Base-by-base conservation (phyloP, 345 rosid species). In the Nephelium lappaceum region DNA sequence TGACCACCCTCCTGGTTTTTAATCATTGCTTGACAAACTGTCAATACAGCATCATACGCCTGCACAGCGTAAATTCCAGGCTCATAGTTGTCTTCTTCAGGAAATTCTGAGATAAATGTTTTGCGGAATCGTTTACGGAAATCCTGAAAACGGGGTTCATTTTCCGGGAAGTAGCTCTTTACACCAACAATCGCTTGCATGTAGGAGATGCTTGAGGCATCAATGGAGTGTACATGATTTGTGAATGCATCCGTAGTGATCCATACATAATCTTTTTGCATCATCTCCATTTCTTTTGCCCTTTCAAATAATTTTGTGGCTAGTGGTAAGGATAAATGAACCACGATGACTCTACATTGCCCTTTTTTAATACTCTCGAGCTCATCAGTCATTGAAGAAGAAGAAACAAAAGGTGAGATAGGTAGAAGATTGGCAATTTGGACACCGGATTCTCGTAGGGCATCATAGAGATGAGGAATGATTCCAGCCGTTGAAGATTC, bases 211-310 rank as follows among this genome's bases (percentile, higher is more conserved):
- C 45, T 53, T 1, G 80, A 78, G 9, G 72, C 55, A 24, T 75
- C 39, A 16, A 81, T 2, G 24, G 82, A 65, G 42, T 81, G 63
- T 10, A 78, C 25, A 27, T 71, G 75, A 18, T 67, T 72, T 43
- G 86, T 75, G 49, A 84, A 18, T 27, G 67, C 15, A 12, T 67
- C 69, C 42, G 86, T 81, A 42, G 84, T 45, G 74, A 84, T 84
- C 86, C 86, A 84, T 5, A 84, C 86, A 31, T 69, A 81, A 31
- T 72, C 86, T 10, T 78, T 61, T 21, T 78, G 72, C 84, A 84
- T 74, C 82, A 84, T 81, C 18, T 71, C 69, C 80, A 78, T 45
- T 27, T 75, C 31, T 51, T 67, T 81, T 6, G 86, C 86, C 16
- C 2, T 58, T 75, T 71, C 43, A 42, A 81, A 81, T 18, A 84